phyloP scores from a whole-genome alignment of 441 rosid genomes.

The Arabidopsis hybrid region DNA sequence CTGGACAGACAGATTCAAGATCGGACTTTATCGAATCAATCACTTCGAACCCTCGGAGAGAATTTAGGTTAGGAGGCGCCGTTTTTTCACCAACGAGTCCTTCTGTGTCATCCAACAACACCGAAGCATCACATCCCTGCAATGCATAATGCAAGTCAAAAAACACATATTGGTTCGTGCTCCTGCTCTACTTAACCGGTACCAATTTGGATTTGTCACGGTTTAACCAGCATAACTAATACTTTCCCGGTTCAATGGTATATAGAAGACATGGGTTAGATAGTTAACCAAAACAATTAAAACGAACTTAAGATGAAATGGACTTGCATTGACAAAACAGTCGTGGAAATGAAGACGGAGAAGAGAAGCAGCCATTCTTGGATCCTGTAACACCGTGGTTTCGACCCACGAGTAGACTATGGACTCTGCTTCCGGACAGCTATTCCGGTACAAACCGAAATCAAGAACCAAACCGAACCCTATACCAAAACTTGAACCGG shows the following conservation, averaged over 20 bases:
- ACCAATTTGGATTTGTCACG: constrained; percentile 4
- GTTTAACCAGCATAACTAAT: background rate
- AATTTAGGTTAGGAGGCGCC: constrained; percentile 81
- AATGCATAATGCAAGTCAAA: background rate
- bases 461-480: constrained; percentile 58
- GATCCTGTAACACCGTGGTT: constrained; percentile 62
- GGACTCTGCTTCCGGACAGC: constrained; percentile 77
- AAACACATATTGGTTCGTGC: background rate
- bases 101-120: constrained; percentile 70
- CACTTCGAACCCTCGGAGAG: constrained; percentile 86
- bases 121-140: constrained; percentile 90
- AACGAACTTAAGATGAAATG: background rate
- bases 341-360: constrained; percentile 91
- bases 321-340: constrained; percentile 86
- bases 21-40: constrained; percentile 70
- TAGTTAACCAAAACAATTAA: background rate
- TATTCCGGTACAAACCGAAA: constrained; percentile 51
- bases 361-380: constrained; percentile 88
- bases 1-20: constrained; percentile 72
- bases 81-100: constrained; percentile 77
- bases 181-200: constrained; percentile 16
- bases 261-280: background rate
- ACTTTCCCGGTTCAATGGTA: background rate
- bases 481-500: constrained; percentile 42
- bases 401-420: constrained; percentile 66